Evolutionary conservation across 179 eudicot species (phyloP).

Genomic region (Camellia oleifera): DNA sequence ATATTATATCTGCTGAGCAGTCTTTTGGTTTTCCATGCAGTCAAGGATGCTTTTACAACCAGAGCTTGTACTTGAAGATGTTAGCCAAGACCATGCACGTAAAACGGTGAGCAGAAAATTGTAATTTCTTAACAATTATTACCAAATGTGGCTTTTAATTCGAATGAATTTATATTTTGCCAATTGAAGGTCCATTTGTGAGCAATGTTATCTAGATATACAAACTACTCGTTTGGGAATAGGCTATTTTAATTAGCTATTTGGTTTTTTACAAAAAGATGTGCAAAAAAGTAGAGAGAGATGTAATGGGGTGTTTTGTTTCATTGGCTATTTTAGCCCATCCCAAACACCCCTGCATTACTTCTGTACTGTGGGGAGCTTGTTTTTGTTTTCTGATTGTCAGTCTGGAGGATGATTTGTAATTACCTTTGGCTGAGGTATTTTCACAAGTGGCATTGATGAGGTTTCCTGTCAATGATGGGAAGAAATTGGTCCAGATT

Average conservation of each 20-base stretch:
- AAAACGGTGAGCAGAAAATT: conserved; percentile 66
- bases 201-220: background rate
- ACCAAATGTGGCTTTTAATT: background rate
- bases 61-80: conserved; percentile 94
- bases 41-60: conserved; percentile 97
- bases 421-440: background rate
- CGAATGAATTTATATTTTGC: background rate
- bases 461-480: background rate
- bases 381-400: no score
- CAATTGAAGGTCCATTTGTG: background rate
- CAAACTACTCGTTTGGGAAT: no score
- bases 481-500: background rate
- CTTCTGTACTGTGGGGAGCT: background rate
- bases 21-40: conserved; percentile 40
- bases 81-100: conserved; percentile 96
- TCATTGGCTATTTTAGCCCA: no score
- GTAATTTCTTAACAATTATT: background rate
- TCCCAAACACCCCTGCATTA: no score
- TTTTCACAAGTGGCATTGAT: background rate
- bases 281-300: no score
- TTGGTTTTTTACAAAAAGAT: no score
- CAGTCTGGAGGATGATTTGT: background rate
- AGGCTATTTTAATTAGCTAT: no score
- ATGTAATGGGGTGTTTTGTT: no score
- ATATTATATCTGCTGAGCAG: conserved; percentile 18